Percentiles rank a stretch among this genome's conserved stretches.
phyloP scores from a whole-genome alignment of 2,329 filamentous ascomycete genomes.

The Chrysoporthe puriensis region DNA sequence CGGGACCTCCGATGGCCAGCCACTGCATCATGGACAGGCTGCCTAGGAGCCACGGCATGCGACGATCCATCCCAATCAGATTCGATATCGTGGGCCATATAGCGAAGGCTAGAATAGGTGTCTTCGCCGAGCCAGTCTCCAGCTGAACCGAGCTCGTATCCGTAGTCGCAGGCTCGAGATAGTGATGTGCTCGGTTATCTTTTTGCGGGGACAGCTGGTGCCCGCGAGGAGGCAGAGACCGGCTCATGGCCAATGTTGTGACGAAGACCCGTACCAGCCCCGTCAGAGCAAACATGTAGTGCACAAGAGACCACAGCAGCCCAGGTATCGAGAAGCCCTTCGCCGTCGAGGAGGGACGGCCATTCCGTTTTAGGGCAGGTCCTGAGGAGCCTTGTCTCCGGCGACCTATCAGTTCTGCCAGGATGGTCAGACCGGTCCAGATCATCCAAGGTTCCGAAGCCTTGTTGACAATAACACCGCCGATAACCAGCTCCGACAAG shows the following conservation, averaged over 20 bases:
- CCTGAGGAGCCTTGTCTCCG: conserved; percentile 29
- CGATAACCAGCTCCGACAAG: conserved; percentile 86
- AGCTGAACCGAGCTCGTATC: conserved; percentile 31
- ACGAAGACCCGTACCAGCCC: conserved; percentile 69
- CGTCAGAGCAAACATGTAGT: conserved; percentile 59
- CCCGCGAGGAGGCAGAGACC: conserved; percentile 64
- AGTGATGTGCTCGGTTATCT: conserved; percentile 35
- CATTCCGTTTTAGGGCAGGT: conserved; percentile 28
- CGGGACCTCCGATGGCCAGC: conserved; percentile 72
- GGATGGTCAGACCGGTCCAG: conserved; percentile 80
- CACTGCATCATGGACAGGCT: conserved; percentile 76
- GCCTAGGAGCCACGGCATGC: conserved; percentile 91
- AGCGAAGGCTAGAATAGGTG: conserved; percentile 76
- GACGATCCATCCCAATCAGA: conserved; percentile 72
- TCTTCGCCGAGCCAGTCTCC: conserved; percentile 42
- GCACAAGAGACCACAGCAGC: conserved; percentile 60
- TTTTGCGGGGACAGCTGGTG: conserved; percentile 31
- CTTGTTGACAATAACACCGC: conserved; percentile 78
- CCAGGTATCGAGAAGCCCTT: conserved; percentile 46
- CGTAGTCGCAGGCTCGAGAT: conserved; percentile 31
- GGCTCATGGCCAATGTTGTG: conserved; percentile 66
- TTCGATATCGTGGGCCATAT: conserved; percentile 75
- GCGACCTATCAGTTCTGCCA: conserved; percentile 50
- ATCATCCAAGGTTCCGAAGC: conserved; percentile 86
- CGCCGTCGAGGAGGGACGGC: conserved; percentile 10